Base-by-base conservation (phyloP, 805 yeast species). In the Cyberlindnera euphorbiiphila region DNA sequence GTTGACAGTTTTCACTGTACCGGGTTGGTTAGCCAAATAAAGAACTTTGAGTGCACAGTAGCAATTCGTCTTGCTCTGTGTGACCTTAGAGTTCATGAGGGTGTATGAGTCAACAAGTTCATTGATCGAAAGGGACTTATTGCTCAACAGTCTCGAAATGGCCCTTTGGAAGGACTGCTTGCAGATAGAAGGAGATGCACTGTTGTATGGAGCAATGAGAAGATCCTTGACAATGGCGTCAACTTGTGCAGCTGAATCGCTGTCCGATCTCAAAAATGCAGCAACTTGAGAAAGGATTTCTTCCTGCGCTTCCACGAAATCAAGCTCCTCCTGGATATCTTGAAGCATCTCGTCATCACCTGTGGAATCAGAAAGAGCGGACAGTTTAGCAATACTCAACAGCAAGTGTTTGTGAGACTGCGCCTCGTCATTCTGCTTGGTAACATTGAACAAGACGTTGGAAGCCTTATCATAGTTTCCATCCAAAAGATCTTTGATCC, bases 321-420 rank as follows among this genome's bases (percentile, higher is more conserved):
- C 69, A 17, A 80, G 60, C 23, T 68, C 69, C 22, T 64, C 63
- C 46, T 81, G 81, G 21, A 82, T 69, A 8, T 68, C 69, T 13
- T 53, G 54, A 8, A 76, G 36, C 4, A 59, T 36, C 3, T 59
- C 61, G 5, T 47, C 52, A 15, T 41, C 25, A 5, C 41, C 42
- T 2, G 18, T 27, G 3, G 41, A 33, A 4, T 46, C 51, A 0
- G 78, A 79, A 14, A 84, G 52, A 2, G 75, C 65, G 3, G 85
- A 62, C 16, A 88, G 59, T 56, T 87, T 87, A 2, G 94, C 89
- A 34, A 87, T 59, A 39, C 86, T 81, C 42, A 79, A 67, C 46
- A 78, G 78, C 16, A 82, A 50, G 47, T 71, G 76, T 49, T 71
- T 72, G 46, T 70, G 71, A 10, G 59, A 59, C 29, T 69, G 63